Base-by-base conservation (phyloP, 805 yeast species). In the Wickerhamiella nectarea region DNA sequence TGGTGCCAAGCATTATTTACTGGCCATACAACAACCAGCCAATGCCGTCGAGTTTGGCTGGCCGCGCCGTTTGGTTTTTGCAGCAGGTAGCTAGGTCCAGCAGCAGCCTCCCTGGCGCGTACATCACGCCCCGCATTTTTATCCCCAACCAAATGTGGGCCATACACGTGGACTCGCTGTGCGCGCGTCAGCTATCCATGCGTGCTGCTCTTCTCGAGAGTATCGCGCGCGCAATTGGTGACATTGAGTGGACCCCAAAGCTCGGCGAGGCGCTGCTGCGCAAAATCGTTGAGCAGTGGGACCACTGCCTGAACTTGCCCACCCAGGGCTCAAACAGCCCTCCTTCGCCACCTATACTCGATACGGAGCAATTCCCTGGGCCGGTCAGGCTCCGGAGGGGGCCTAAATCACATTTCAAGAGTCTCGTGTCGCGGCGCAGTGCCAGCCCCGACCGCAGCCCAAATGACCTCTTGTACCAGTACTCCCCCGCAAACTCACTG, bases 11-110 rank as follows among this genome's bases (percentile, higher is more conserved):
- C 31, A 21, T 20, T 5, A 36, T 44, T 10, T 17, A 20, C 15
- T 25, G 28, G 34, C 46, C 42, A 9, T 11, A 24, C 24, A 15
- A 6, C 40, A 14, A 18, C 4, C 14, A 6, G 17, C 39, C 26
- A 12, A 28, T 42, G 10, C 46, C 48, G 12, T 11, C 36, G 7
- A 24, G 22, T 7, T 17, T 33, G 20, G 25, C 17, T 9, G 34
- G 21, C 17, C 34, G 44, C 8, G 44, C 41, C 6, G 18, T 36
- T 6, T 46, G 48, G 48, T 46, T 46, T 18, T 21, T 46, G 21
- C 21, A 33, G 17, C 45, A 38, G 39, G 41, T 43, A 12, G 29
- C 31, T 18, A 29, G 12, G 26, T 38, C 46, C 17, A 10, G 14
- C 15, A 10, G n/a, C 14, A 15, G 34, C 14, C 35, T 20, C 17